Percentiles rank a stretch among this genome's conserved stretches.
phyloP scores from a whole-genome alignment of 495 filamentous ascomycete genomes.

The Pyronema omphalodes region DNA sequence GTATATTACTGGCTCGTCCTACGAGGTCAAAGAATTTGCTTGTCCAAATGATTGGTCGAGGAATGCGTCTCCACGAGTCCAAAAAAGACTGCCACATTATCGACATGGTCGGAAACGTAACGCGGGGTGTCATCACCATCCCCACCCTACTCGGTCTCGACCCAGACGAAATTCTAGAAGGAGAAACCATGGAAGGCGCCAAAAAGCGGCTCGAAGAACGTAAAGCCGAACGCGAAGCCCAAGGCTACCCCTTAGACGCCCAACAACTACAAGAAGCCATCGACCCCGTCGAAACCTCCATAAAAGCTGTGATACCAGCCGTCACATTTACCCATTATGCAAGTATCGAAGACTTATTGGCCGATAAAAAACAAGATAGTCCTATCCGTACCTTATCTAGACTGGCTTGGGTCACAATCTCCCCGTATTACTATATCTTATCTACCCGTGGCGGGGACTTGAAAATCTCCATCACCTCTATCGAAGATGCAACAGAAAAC shows the following conservation, averaged over 20 bases:
- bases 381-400: constrained; percentile 59
- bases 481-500: not conserved
- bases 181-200: constrained; percentile 1
- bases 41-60: constrained; percentile 93
- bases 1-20: constrained; percentile 70
- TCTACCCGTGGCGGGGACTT: not conserved
- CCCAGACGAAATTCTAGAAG: constrained; percentile 53
- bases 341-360: constrained; percentile 67
- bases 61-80: constrained; percentile 59
- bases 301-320: not conserved
- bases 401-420: constrained; percentile 63
- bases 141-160: constrained; percentile 90
- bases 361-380: constrained; percentile 56
- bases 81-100: constrained; percentile 90
- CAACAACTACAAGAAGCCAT: too few relatives aligned
- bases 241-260: not conserved
- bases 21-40: constrained; percentile 80
- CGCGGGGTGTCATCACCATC: constrained; percentile 65
- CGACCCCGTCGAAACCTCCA: not conserved
- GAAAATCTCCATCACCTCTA: not conserved
- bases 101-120: constrained; percentile 78
- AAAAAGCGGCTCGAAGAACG: not conserved
- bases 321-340: constrained; percentile 77
- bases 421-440: not conserved
- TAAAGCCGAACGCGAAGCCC: not conserved